Base-by-base conservation (phyloP, 306 rosid species). In the Lathyrus oleraceus region DNA sequence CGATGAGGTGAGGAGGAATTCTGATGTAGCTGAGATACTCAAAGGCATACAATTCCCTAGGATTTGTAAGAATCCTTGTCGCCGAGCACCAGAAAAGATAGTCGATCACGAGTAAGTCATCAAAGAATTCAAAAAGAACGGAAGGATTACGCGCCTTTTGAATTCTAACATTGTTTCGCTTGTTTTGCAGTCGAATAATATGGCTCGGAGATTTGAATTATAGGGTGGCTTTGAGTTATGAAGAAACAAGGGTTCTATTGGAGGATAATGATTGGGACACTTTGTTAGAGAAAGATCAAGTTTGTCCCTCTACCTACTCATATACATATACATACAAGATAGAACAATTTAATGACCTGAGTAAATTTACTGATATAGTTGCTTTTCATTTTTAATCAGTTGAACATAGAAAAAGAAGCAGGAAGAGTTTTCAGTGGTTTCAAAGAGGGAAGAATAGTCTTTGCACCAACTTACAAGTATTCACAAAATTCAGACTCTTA, bases 201-300 rank as follows among this genome's bases (percentile, higher is more conserved):
- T 93, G 98, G 98, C 83, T 90, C 1, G 98, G 98, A 72, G 98
- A 93, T 79, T 88, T 93, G 89, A 93, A 93, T 56, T 93, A 93
- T 61, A 83, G 97, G 6, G 82, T 90, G 76, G 75, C 96, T 28
- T 74, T 93, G 90, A 93, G 90, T 79, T 93, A 93, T 32, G 89
- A 93, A 17, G 88, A 88, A 76, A 87, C 98, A 27, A 82, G 87
- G 66, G 70, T 61, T 40, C 66, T 93, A 38, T 53, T 93, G 83
- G 96, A 90, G 67, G 97, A 87, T 1, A 87, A 81, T 78, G 90
- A 90, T 35, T 93, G 98, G 98, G 92, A 90, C 76, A 75, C 83
- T 32, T 83, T 93, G 66, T 78, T 93, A 39, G 84, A 79, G 69
- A 90, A 73, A 71, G 98, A 93, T 75, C 97, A 93, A 90, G 98